phyloP scores from a whole-genome alignment of 2,329 filamentous ascomycete genomes.

The Juglanconis sp. region DNA sequence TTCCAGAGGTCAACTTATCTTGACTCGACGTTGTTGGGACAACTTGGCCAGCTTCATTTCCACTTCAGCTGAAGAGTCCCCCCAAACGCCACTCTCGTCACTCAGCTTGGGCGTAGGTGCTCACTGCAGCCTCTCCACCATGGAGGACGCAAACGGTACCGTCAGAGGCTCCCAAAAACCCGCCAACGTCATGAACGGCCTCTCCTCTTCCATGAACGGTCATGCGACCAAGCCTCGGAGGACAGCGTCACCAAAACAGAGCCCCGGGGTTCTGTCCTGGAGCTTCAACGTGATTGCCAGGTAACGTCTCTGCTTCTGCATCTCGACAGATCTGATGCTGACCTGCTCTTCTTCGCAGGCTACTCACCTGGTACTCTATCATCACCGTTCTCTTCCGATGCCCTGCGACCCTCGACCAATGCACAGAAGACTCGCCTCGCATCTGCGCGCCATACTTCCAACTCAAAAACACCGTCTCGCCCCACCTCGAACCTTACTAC shows the following conservation, averaged over 20 bases:
- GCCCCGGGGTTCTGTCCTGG: conserved; percentile 34
- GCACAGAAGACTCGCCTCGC: conserved; percentile 67
- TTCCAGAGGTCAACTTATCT: neutral
- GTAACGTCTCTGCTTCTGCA: conserved; percentile 33
- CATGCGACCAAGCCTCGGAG: conserved; percentile 32
- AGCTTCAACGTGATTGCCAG: conserved; percentile 51
- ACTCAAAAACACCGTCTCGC: conserved; percentile 60
- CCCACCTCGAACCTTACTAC: conserved; percentile 83
- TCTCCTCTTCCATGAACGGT: conserved; percentile 34
- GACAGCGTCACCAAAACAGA: conserved; percentile 24
- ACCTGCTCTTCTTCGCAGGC: conserved; percentile 40
- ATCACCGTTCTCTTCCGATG: conserved; percentile 79
- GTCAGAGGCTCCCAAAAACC: conserved; percentile 27
- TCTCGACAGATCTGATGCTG: neutral
- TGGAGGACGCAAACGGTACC: conserved; percentile 41
- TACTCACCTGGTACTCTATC: conserved; percentile 83
- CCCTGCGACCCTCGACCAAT: conserved; percentile 64
- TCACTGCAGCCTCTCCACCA: conserved; percentile 23
- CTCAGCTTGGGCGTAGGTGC: conserved; percentile 8
- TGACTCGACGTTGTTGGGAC: neutral
- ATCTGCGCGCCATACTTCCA: conserved; percentile 83
- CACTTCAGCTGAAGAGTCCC: neutral
- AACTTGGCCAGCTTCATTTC: neutral
- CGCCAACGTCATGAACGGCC: conserved; percentile 26
- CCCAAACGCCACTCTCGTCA: neutral